phyloP scores from a whole-genome alignment of 257 asterid genomes.

The Leonotis leonurus region DNA sequence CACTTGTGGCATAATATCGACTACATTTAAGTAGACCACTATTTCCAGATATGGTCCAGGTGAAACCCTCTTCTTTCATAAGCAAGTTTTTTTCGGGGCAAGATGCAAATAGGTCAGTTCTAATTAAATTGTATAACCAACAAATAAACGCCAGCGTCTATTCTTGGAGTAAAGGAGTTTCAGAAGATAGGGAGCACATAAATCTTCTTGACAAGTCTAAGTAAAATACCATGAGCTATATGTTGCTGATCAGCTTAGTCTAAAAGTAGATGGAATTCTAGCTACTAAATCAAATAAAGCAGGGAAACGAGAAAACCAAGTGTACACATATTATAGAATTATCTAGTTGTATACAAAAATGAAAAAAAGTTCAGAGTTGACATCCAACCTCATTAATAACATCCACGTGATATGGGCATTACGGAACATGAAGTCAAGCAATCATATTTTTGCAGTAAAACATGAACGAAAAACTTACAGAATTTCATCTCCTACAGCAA shows the following conservation, averaged over 20 bases:
- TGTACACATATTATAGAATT: neutral
- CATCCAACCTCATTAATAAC: neutral
- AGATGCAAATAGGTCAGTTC: neutral
- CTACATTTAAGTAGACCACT: no score
- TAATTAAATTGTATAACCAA: neutral
- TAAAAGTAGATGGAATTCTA: neutral
- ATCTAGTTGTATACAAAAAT: no score
- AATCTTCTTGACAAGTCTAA: neutral
- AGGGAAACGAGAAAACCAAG: neutral
- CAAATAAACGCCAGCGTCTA: neutral
- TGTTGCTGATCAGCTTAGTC: neutral
- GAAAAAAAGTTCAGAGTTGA: no score
- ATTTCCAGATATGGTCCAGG: no score
- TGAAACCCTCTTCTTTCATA: neutral
- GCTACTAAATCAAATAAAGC: neutral
- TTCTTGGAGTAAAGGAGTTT: no score
- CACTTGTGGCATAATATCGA: constrained; percentile 3
- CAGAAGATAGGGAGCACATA: no score
- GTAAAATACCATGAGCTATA: neutral
- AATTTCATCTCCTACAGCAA: constrained; percentile 89
- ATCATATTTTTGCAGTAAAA: neutral
- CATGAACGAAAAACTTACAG: constrained; percentile 57
- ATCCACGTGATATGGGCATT: neutral
- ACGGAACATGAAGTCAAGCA: constrained; percentile 4
- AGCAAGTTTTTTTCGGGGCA: neutral